Base-by-base conservation (phyloP, 2,329 filamentous ascomycete genomes). In the Neofusicoccum sp. region DNA sequence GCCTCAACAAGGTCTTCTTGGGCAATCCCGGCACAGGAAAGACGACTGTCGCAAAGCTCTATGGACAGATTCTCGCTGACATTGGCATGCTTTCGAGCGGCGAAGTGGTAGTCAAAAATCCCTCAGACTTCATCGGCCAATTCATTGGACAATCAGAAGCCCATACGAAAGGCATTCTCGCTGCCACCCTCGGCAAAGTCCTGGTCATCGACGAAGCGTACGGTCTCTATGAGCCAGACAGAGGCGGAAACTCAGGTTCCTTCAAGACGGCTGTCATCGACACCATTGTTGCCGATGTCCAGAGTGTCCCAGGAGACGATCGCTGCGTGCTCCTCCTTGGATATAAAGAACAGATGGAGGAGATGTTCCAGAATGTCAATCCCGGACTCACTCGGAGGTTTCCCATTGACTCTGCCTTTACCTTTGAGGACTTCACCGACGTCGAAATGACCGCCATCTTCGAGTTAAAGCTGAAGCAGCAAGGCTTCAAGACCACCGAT, bases 121-220 rank as follows among this genome's bases (percentile, higher is more conserved):
- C 90, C 0, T 77, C 89, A 0, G 91, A 94, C 67, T 93, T 94
- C 68, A 78, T 93, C 1, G 89, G 89, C 0, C 76, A 74, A 7
- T 79, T 71, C 0, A 65, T 94, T 0, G 91, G 91, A 0, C 78
- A 83, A 1, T 93, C 90, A 0, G 90, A 94, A 71, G 79, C 82
- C 1, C 85, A 87, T 37, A 93, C 90, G 0, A 93, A 91, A 67
- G 87, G 80, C 0, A 92, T 93, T 6, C 79, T 94, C 0, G 85
- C 84, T 0, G 77, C 86, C 0, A 87, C 88, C 0, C 66, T 83
- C 0, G 91, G 91, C 0, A 94, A 93, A 66, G 89, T 93, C 0
- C 81, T 94, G 0, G 85, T 94, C 12, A 92, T 94, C 2, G 91
- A 94, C 65, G 91, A 95, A 70, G 90, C 90, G 0, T 93, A 94